Conservation (phyloP, 2,329 filamentous ascomycete species). For the Lizonia empirigonia region DNA sequence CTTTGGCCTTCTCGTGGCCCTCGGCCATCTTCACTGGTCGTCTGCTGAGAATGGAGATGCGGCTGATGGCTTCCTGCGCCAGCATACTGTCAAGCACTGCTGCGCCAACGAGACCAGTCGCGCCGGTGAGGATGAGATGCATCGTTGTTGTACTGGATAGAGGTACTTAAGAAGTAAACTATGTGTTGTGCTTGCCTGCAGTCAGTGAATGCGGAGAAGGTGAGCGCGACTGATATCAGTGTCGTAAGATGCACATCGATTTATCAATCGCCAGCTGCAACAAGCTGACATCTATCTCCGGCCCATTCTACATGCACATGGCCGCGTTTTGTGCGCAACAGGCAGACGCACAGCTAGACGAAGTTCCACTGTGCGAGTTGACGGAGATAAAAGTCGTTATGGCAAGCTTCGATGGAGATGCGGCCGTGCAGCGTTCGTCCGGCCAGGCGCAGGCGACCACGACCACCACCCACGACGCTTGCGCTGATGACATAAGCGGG, state of each 20-base stretch:
- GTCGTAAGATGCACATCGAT: not conserved
- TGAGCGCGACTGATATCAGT: constrained; percentile 5
- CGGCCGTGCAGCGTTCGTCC: constrained; percentile 16
- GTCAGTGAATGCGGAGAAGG: not conserved
- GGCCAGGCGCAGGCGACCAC: not conserved
- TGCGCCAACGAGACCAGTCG: constrained; percentile 51
- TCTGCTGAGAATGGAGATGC: constrained; percentile 71
- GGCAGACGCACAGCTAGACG: not conserved
- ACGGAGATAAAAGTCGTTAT: constrained; percentile 4
- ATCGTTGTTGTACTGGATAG: constrained; percentile 20
- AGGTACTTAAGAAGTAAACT: too few species aligned
- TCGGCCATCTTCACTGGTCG: constrained; percentile 68
- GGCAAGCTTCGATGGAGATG: constrained; percentile 1
- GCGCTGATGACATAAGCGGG: constrained; percentile 3
- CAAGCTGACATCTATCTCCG: not conserved
- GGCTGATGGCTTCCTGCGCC: constrained; percentile 57
- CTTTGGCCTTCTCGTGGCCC: constrained; percentile 63
- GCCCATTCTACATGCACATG: not conserved
- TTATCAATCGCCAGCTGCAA: not conserved
- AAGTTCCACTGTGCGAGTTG: not conserved
- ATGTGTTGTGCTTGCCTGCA: not conserved
- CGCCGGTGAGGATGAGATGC: constrained; percentile 54
- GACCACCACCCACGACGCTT: not conserved
- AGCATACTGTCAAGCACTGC: constrained; percentile 49
- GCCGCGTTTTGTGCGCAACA: constrained; percentile 6